Evolutionary conservation across 805 yeast genomes (phyloP).

Genomic region (Ogataea kodamae): DNA sequence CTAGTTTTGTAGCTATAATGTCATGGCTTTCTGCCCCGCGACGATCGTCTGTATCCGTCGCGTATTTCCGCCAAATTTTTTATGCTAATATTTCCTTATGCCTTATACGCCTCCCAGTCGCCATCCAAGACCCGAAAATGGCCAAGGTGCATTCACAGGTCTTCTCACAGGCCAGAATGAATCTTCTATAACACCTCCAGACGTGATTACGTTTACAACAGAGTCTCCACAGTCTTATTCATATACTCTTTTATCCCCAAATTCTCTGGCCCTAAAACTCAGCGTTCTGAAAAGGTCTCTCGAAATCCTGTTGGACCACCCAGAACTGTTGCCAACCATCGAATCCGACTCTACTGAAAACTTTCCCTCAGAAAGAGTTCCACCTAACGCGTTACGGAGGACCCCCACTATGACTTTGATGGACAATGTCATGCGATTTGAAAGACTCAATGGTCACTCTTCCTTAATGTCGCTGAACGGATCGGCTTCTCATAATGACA

Average conservation of each 20-base stretch:
- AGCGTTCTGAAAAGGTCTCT: slow-evolving; percentile 73
- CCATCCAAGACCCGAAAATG: slow-evolving; percentile 5
- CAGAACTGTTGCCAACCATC: slow-evolving; percentile 34
- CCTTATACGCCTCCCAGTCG: slow-evolving; percentile 14
- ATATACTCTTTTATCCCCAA: slow-evolving; percentile 77
- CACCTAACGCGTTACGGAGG: slow-evolving; percentile 12
- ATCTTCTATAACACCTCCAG: slow-evolving; percentile 21
- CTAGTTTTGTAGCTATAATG: slow-evolving; percentile 36
- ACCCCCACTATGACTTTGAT: slow-evolving; percentile 18
- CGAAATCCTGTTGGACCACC: slow-evolving; percentile 67
- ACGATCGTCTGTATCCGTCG: slow-evolving; percentile 9
- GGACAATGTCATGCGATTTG: slow-evolving; percentile 32
- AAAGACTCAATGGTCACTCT: slow-evolving; percentile 44
- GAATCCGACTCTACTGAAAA: slow-evolving; percentile 8
- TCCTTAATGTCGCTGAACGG: slow-evolving; percentile 40
- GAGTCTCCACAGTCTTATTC: slow-evolving; percentile 84
- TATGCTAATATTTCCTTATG: slow-evolving; percentile 7
- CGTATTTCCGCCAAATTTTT: slow-evolving; percentile 13
- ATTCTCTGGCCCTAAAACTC: slow-evolving; percentile 70
- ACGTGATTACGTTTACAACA: slow-evolving; percentile 62
- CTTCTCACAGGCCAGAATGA: slow-evolving; percentile 2
- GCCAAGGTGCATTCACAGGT: slow-evolving; percentile 4
- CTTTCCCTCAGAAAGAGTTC: neutral
- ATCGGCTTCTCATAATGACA: slow-evolving; percentile 3
- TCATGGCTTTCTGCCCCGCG: slow-evolving; percentile 1